Percentiles rank a stretch among this genome's conserved stretches.
Conservation (phyloP, 2,329 filamentous ascomycete species). For the Neurospora crassa region DNA sequence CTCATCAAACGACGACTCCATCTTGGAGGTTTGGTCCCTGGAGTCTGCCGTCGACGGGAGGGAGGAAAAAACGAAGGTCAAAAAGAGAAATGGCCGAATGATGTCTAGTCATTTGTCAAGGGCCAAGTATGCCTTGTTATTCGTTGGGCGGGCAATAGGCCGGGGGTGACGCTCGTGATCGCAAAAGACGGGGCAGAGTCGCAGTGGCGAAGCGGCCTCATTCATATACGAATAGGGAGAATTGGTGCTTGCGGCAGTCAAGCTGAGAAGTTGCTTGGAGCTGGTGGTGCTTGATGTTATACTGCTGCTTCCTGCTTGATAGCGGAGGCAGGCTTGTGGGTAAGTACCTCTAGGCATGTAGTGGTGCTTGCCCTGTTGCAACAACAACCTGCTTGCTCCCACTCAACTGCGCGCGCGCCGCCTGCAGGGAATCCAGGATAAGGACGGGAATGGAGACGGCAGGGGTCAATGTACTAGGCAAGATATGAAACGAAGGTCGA, state of each 20-base stretch:
- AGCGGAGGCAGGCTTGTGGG: not conserved
- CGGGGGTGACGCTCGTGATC: slow-evolving; percentile 14
- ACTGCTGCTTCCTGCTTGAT: slow-evolving; percentile 2
- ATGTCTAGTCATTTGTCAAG: slow-evolving; percentile 17
- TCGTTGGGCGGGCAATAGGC: slow-evolving; percentile 3
- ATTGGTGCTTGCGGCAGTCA: not conserved
- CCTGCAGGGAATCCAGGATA: slow-evolving; percentile 8
- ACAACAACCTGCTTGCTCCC: not conserved
- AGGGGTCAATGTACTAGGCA: slow-evolving; percentile 9
- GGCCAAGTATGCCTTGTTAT: slow-evolving; percentile 12
- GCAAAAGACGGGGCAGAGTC: slow-evolving; percentile 6
- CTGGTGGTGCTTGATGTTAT: slow-evolving; percentile 1
- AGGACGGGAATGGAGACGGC: slow-evolving; percentile 1
- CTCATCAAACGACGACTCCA: slow-evolving; percentile 39
- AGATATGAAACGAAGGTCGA: not conserved
- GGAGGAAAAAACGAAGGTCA: slow-evolving; percentile 8
- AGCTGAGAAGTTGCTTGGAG: slow-evolving; percentile 1
- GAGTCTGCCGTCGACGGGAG: slow-evolving; percentile 8
- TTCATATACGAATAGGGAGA: slow-evolving; percentile 1
- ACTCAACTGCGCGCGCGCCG: slow-evolving; percentile 7
- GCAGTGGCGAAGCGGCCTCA: slow-evolving; percentile 18
- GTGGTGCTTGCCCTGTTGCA: not conserved
- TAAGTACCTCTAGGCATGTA: not conserved
- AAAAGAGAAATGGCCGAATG: slow-evolving; percentile 14
- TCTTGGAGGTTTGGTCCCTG: slow-evolving; percentile 19